Percentiles rank a stretch among this genome's conserved stretches.
These are phyloP conservation scores for Alternaria longipes DNA, from an alignment of 2,329 filamentous ascomycete genomes.

Conservation along the genomic window DNA sequence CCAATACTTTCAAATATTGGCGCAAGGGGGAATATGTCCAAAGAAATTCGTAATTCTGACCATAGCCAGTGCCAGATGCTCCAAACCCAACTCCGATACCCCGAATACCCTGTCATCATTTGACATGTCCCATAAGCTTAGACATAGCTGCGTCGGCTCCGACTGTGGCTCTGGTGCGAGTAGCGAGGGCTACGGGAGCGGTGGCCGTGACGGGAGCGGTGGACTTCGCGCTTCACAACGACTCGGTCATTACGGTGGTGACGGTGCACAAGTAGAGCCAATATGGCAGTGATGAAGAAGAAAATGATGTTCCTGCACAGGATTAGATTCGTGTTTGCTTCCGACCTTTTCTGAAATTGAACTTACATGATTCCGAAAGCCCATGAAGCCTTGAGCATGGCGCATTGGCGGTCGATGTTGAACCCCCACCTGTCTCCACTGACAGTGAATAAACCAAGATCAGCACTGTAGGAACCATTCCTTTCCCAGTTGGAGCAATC, in stretches of 20 bases:
- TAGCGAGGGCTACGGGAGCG: slow-evolving; percentile 51
- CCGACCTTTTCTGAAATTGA: background rate
- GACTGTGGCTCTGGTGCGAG: slow-evolving; percentile 45
- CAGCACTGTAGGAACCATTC: slow-evolving; percentile 62
- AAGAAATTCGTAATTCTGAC: slow-evolving; percentile 30
- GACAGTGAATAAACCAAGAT: slow-evolving; percentile 70
- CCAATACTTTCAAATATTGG: slow-evolving; percentile 15
- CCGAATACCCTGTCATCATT: background rate
- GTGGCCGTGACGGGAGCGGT: slow-evolving; percentile 56
- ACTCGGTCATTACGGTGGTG: slow-evolving; percentile 59
- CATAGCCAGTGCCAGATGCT: slow-evolving; percentile 4
- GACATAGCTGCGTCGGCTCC: slow-evolving; percentile 51
- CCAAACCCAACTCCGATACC: slow-evolving; percentile 7
- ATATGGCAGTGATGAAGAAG: slow-evolving; percentile 52
- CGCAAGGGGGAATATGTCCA: slow-evolving; percentile 20
- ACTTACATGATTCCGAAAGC: slow-evolving; percentile 86
- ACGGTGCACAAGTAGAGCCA: slow-evolving; percentile 69
- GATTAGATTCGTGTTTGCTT: slow-evolving; percentile 32
- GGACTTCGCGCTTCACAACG: slow-evolving; percentile 62
- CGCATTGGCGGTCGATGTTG: slow-evolving; percentile 77
- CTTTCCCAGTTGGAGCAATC: slow-evolving; percentile 71
- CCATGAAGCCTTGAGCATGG: slow-evolving; percentile 91
- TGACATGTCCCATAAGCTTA: slow-evolving; percentile 18
- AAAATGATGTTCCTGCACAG: slow-evolving; percentile 48
- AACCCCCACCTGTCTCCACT: slow-evolving; percentile 61